phyloP scores from a whole-genome alignment of 192 early-diverging fungal species.

The Linnemannia hyalina region DNA sequence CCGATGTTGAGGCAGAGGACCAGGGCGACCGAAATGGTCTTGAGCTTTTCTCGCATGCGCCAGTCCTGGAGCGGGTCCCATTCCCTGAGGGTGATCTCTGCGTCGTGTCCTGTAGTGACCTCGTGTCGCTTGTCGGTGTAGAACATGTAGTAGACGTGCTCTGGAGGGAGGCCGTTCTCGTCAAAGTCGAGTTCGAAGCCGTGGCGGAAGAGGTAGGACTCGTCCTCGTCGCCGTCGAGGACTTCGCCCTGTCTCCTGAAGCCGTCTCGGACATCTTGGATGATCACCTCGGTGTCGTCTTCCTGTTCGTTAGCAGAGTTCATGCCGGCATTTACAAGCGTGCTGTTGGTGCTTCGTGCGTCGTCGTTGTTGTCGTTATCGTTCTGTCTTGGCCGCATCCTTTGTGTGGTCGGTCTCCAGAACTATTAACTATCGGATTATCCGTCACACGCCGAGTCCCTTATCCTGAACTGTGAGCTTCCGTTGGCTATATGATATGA shows the following conservation, averaged over 20 bases:
- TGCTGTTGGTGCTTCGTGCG: constrained; percentile 66
- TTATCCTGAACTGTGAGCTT: not conserved
- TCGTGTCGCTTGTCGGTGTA: constrained; percentile 71
- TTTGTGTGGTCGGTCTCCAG: not conserved
- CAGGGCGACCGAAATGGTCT: constrained; percentile 89
- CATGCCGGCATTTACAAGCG: constrained; percentile 64
- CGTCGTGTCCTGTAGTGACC: constrained; percentile 52
- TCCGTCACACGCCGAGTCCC: not conserved
- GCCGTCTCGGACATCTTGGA: constrained; percentile 16
- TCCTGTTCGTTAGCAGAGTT: constrained; percentile 53
- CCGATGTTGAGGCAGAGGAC: constrained; percentile 96
- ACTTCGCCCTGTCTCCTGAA: constrained; percentile 37
- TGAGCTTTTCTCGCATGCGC: constrained; percentile 71
- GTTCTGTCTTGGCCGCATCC: constrained; percentile 41
- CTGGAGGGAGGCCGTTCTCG: constrained; percentile 63
- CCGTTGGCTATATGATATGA: not conserved
- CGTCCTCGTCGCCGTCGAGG: constrained; percentile 41
- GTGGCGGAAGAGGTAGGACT: constrained; percentile 53
- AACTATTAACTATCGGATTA: not conserved
- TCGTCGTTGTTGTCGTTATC: constrained; percentile 63
- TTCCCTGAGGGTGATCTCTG: constrained; percentile 44
- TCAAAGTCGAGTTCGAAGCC: constrained; percentile 65
- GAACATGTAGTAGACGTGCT: constrained; percentile 61
- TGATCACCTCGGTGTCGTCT: constrained; percentile 17
- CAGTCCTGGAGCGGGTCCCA: constrained; percentile 64